Evolutionary conservation across 345 rosid species (phyloP).

Genomic region (Salix koriyanagi): DNA sequence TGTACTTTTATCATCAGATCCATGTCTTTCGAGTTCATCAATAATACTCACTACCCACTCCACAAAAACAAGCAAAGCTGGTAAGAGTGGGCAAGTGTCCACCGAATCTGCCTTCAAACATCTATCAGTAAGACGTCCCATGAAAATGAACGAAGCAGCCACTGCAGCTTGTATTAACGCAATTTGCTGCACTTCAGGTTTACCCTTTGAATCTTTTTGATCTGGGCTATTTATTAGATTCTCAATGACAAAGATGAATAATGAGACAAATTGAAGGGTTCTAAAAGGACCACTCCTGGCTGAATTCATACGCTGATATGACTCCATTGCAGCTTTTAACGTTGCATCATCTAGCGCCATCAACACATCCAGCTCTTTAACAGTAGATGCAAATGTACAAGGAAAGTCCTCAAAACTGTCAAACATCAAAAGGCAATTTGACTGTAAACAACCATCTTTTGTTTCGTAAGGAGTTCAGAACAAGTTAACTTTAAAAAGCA

Average conservation of each 20-base stretch:
- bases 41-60: conserved; percentile 60
- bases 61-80: conserved; percentile 63
- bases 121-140: conserved; percentile 68
- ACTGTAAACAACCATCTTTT: not conserved
- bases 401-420: conserved; percentile 67
- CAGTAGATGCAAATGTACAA: conserved; percentile 54
- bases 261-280: conserved; percentile 58
- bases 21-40: conserved; percentile 37
- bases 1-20: conserved; percentile 44
- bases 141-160: conserved; percentile 46
- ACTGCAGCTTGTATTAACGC: conserved; percentile 37
- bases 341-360: conserved; percentile 49
- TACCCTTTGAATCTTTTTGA: conserved; percentile 19
- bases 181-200: conserved; percentile 20
- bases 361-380: conserved; percentile 52
- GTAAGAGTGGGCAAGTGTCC: conserved; percentile 57
- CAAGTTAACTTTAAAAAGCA: not conserved
- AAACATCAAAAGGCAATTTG: conserved; percentile 1
- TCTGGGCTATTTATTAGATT: conserved; percentile 29
- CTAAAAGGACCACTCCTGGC: conserved; percentile 64
- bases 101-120: conserved; percentile 45
- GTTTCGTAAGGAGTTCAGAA: not conserved
- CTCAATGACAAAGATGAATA: conserved; percentile 59
- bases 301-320: conserved; percentile 59
- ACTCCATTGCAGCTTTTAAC: conserved; percentile 45